Evolutionary conservation across 169 alveolate species (phyloP).

Genomic region (Plasmodium fragile): DNA sequence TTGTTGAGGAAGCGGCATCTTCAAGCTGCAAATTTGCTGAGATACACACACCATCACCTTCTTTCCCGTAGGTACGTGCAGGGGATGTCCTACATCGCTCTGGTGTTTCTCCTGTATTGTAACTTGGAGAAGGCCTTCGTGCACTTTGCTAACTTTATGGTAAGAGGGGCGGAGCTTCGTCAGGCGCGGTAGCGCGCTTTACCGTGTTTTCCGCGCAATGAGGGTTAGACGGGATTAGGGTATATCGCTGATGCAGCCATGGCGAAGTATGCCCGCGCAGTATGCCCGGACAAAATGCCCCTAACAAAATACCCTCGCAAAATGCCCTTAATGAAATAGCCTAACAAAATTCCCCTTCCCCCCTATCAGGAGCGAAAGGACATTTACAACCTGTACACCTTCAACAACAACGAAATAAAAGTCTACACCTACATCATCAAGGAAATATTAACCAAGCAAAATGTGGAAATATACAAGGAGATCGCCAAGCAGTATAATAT

Average conservation of each 20-base stretch:
- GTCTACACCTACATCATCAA: slow-evolving; percentile 37
- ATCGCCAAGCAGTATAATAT: slow-evolving; percentile 65
- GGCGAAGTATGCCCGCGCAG: neutral
- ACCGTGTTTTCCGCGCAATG: neutral
- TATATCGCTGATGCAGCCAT: neutral
- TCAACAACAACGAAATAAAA: slow-evolving; percentile 69
- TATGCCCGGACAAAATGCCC: neutral
- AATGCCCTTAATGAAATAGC: too few species aligned
- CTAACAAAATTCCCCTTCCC: neutral
- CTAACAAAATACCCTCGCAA: neutral
- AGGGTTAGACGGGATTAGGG: neutral
- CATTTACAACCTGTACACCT: slow-evolving; percentile 57
- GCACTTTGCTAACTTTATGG: slow-evolving; percentile 76
- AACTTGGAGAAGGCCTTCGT: slow-evolving; percentile 66
- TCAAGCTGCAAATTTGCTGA: neutral
- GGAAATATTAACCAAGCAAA: slow-evolving; percentile 44
- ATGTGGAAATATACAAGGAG: slow-evolving; percentile 63
- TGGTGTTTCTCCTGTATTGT: slow-evolving; percentile 49
- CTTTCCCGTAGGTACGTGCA: slow-evolving; percentile 22
- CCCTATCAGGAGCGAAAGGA: slow-evolving; percentile 40
- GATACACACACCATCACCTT: neutral
- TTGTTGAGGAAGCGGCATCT: neutral
- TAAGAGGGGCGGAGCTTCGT: neutral
- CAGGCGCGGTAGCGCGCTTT: neutral
- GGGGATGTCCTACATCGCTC: slow-evolving; percentile 75